Evolutionary conservation across 352 stramenopile species (phyloP).

Genomic region (Phytophthora megakarya): DNA sequence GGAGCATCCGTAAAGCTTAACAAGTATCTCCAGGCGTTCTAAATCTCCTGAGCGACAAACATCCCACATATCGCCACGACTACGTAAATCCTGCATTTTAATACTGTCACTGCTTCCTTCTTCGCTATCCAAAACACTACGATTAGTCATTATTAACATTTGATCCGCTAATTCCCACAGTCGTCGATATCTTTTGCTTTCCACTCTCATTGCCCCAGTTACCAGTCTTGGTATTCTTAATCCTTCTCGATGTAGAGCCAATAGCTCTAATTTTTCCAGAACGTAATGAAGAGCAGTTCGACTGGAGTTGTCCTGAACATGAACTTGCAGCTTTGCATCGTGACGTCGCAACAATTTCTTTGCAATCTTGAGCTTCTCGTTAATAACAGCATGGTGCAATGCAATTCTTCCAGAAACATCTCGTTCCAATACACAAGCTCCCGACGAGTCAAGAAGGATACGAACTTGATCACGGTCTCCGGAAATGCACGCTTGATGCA

Average conservation of each 20-base stretch:
- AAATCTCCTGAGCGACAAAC: conserved; percentile 45
- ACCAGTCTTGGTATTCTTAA: background rate
- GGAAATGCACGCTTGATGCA: conserved; percentile 41
- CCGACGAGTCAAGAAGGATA: conserved; percentile 17
- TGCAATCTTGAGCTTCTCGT: conserved; percentile 38
- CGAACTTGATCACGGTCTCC: conserved; percentile 28
- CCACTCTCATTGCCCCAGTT: conserved; percentile 11
- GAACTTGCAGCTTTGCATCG: conserved; percentile 50
- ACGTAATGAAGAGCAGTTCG: conserved; percentile 50
- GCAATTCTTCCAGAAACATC: conserved; percentile 48
- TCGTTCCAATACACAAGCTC: conserved; percentile 35
- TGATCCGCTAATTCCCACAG: conserved; percentile 46
- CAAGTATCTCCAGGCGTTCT: conserved; percentile 42
- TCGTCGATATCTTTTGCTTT: conserved; percentile 36
- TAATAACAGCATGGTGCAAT: conserved; percentile 60
- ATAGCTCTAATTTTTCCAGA: conserved; percentile 46
- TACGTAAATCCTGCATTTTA: conserved; percentile 38
- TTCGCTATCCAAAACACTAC: conserved; percentile 7
- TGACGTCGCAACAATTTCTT: conserved; percentile 38
- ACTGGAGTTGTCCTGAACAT: conserved; percentile 43
- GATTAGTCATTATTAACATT: conserved; percentile 34
- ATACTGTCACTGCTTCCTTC: conserved; percentile 10
- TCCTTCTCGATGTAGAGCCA: conserved; percentile 13
- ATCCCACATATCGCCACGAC: conserved; percentile 60
- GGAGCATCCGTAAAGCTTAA: conserved; percentile 28